Base-by-base conservation (phyloP, 805 yeast species). In the Helenozyma rhizophorensis region DNA sequence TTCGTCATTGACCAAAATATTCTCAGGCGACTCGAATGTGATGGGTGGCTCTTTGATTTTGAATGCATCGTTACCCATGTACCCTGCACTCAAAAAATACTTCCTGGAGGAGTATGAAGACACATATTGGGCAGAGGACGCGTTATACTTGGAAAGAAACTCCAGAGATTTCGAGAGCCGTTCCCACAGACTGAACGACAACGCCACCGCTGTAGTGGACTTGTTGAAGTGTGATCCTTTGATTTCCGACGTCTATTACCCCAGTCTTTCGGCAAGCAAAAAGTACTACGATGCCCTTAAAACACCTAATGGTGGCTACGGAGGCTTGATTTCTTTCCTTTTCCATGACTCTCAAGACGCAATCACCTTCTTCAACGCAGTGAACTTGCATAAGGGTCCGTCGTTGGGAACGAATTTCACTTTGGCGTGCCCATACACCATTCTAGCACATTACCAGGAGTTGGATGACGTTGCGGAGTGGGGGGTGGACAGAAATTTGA, bases 1-100 rank as follows among this genome's bases (percentile, higher is more conserved):
- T 21, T 76, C 90, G 21, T 86, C 96, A 7, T 68, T 93, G 40
- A 89, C 97, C 9, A 93, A 93, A 56, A 83, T 89, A 12, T 93
- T 93, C 54, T 80, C 90, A 23, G 97, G 97, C 15, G 96, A 87
- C 55, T 82, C 95, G 21, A 88, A 90, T 51, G 97, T 90, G 32
- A 84, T 90, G 90, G 96, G 88, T 1, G 98, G 98, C 3, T 79
- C 90, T 9, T 58, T 89, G 40, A 79, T 87, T 5, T 62, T 93
- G 47, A 93, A 90, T 52, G 83, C 89, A 4, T 49, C 65, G 5
- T 71, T 89, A 7, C 60, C 56, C 25, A 58, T 50, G 41, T 88
- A 74, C 61, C 36, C 45, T 2, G 38, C 33, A 34, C 69, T 85
- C 36, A 79, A 79, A 51, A 36, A 54, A 24, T 70, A 70, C 45